Evolutionary conservation across 257 asterid species (phyloP), one percentile per base, ranked within the genome.

Genomic region (Dorcoceras hygrometricum): DNA sequence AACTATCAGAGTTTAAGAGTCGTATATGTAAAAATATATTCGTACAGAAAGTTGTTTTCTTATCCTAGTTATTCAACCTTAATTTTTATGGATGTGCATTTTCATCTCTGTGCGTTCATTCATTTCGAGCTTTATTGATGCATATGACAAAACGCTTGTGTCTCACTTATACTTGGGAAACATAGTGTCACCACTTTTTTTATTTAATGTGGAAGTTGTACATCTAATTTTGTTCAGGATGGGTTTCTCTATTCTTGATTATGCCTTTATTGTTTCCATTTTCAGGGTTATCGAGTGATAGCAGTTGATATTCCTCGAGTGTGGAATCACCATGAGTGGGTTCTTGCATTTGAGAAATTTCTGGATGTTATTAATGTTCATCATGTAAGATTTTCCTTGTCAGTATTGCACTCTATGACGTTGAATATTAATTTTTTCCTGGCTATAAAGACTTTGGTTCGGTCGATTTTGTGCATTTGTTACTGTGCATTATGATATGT

Each of bases 341-440:
- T 90, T 78, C 95, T 84, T 70, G 95, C 96, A 57, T 94, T 94
- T 79, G 99, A 94, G 84, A 94, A 88, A 87, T 94, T 94, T 79
- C 82, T 94, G 78, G 99, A 94, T 84, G 88, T 82, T 72, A 86
- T 94, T 75, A 95, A 94, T 70, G 97, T 94, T 76, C 97, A 88
- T 79, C 99, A 87, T 75, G 99, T 93, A 85, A 85, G 99, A 68
- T 74, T 74, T n/a, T 62, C 67, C 55, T 22, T 70, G 26, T 73
- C 50, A 19, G 39, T 4, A 22, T 56, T 29, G 62, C 59, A 65
- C 32, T 11, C 48, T 24, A 54, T 73, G 57, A 51, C 59, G 27
- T 56, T 29, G 55, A 19, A 50, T 22, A 9, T 50, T 3, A 60
- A 59, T 27, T 58, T 1, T 62, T 57, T 29, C 39, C 9, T 67